Conservation (phyloP, 106 monocot genomes). For the Vanilla planifolia region DNA sequence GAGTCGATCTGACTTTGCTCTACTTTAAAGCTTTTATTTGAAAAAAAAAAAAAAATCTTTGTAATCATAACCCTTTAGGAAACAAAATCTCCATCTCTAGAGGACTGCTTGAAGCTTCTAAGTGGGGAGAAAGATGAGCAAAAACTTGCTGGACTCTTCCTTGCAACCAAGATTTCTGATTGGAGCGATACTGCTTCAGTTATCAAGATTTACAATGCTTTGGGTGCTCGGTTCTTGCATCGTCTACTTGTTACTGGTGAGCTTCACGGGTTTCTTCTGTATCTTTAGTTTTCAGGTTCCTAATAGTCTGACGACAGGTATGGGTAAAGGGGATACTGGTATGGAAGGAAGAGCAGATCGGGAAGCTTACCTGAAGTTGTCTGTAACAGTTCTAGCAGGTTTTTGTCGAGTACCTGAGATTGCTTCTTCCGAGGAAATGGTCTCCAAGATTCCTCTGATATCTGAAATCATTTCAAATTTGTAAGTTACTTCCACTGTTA, state of each 20-base stretch:
- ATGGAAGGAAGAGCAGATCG: slow-evolving; percentile 30
- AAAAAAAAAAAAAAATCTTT: too few species aligned
- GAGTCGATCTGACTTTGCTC: too few species aligned
- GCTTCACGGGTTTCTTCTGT: not conserved
- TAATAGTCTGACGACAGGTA: slow-evolving; percentile 23
- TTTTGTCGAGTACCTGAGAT: slow-evolving; percentile 78
- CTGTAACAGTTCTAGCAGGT: slow-evolving; percentile 66
- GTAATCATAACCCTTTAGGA: too few species aligned
- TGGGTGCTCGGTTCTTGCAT: slow-evolving; percentile 64
- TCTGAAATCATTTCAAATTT: slow-evolving; percentile 49
- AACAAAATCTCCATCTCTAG: slow-evolving; percentile 27
- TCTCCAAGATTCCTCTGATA: slow-evolving; percentile 45
- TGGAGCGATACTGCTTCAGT: slow-evolving; percentile 39
- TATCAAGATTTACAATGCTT: slow-evolving; percentile 57
- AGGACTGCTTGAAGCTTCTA: slow-evolving; percentile 72
- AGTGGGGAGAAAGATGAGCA: slow-evolving; percentile 78
- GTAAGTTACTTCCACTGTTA: too few species aligned
- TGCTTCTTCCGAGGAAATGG: slow-evolving; percentile 61
- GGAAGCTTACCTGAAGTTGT: slow-evolving; percentile 64
- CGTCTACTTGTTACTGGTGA: slow-evolving; percentile 82
- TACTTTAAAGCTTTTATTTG: too few species aligned
- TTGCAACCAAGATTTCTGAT: slow-evolving; percentile 69
- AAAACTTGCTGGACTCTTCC: slow-evolving; percentile 86
- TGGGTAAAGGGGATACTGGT: slow-evolving; percentile 28
- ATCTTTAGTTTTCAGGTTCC: not conserved